Evolutionary conservation across 495 filamentous ascomycete species (phyloP), one percentile per base, ranked within the genome.

Genomic region (Aspergillus carlsbadensis): DNA sequence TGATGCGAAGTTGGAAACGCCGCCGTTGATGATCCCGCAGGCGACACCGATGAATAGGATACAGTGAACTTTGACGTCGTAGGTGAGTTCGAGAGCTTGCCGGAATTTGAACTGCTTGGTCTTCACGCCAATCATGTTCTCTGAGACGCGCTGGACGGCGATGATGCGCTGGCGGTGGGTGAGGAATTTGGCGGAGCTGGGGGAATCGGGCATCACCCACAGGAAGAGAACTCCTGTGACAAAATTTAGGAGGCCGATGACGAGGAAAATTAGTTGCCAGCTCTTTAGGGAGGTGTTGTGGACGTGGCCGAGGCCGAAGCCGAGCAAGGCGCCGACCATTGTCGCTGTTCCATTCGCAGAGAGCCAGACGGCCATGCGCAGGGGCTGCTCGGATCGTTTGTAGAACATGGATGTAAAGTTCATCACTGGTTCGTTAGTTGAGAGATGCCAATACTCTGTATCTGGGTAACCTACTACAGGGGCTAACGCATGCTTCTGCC

Each of bases 321-420:
- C 70, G 26, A 84, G 65, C 6, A 84, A 69, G 13, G 79, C 79
- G 22, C 81, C 80, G 8, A 81, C 67, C 54, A 84, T 75, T 10
- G 77, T 73, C 36, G 82, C 78, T 45, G 76, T 78, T 11, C 82
- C 83, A 58, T 85, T 85, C 69, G 81, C 82, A 70, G 81, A 84
- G 26, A 76, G 75, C 84, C 86, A 89, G 65, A 85, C 80, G 0
- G 81, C 80, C 37, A 86, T 84, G 4, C 81, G 78, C 0, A 79
- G 65, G 0, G 84, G 78, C 65, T 88, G 86, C 56, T 89, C 85
- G 40, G 81, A 76, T 18, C 85, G 84, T 41, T 77, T 82, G 65
- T 87, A 89, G 79, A 86, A 88, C 80, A 87, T 87, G 11, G 83
- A 78, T 0, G 83, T 85, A 13, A 89, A 72, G 29, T 85, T 72